A percentile compares a stretch with the other conserved stretches of the same genome.
Evolutionary conservation across 768 basidiomycete genomes (phyloP).

Genomic region (Boletus rufocinnamomeus): DNA sequence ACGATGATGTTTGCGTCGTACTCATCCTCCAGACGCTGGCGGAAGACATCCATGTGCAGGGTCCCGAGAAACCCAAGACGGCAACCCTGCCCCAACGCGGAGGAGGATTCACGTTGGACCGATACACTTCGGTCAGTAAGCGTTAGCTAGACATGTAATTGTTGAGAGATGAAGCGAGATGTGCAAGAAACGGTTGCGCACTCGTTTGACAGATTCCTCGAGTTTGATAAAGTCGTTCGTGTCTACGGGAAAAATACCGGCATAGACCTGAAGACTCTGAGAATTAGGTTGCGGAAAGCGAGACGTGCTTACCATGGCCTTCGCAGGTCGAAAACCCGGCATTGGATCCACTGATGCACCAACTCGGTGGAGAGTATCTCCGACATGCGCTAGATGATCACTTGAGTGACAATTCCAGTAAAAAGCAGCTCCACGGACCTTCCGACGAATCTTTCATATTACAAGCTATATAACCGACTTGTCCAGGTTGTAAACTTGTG

Average conservation of each 20-base stretch:
- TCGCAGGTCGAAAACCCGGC: conserved; percentile 88
- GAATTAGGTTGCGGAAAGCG: neutral
- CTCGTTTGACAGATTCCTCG: conserved; percentile 93
- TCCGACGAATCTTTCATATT: conserved; percentile 98
- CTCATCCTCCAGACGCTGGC: conserved; percentile 96
- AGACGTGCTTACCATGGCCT: conserved; percentile 74
- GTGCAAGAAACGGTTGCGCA: conserved; percentile 36
- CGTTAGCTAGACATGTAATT: conserved; percentile 55
- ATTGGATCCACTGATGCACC: conserved; percentile 78
- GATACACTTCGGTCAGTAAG: conserved; percentile 89
- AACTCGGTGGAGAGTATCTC: conserved; percentile 85
- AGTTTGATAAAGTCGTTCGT: conserved; percentile 89
- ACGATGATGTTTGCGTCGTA: conserved; percentile 93
- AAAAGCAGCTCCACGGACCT: conserved; percentile 47
- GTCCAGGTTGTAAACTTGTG: conserved; percentile 65
- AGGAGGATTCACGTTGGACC: conserved; percentile 87
- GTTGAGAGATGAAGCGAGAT: conserved; percentile 12
- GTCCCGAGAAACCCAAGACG: conserved; percentile 95
- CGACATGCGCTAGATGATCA: conserved; percentile 71
- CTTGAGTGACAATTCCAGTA: neutral
- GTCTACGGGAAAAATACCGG: conserved; percentile 93
- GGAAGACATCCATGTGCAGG: conserved; percentile 94
- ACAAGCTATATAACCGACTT: conserved; percentile 89
- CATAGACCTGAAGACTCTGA: conserved; percentile 68
- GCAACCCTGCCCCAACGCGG: conserved; percentile 93